Base-by-base conservation (phyloP, 306 rosid species). In the Vigna nakashimae region DNA sequence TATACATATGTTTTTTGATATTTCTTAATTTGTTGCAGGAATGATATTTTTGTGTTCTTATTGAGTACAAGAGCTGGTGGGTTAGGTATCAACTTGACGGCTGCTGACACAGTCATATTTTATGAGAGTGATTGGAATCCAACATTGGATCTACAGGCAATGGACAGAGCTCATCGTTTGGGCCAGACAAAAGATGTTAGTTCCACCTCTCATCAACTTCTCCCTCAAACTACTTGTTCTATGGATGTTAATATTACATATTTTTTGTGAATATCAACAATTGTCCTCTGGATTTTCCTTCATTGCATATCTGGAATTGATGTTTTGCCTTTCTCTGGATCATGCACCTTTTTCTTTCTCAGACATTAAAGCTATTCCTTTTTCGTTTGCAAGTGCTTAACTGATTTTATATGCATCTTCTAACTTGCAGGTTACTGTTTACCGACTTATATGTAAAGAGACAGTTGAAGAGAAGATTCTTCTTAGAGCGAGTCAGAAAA, bases 51-150 rank as follows among this genome's bases (percentile, higher is more conserved):
- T 75, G 99, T 95, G 77, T 95, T 95, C 86, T 88, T 95, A 82
- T 83, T 95, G 77, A 95, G 99, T 84, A 95, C 99, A 78, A 91
- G 99, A 88, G 99, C 99, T 64, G 99, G 99, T 88, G 99, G 99
- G 71, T 88, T 95, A 84, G 99, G 99, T 73, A 95, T 95, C 74
- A 95, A 95, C 88, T 92, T 95, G 90, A 95, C 99, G 80, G 99
- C 99, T 45, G 99, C 99, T 51, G 99, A 95, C 75, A 95, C 99
- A 6, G 99, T 95, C 86, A 92, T 95, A 83, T 95, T 95, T 82
- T 95, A 95, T 70, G 99, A 95, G 88, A 95, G 96, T 89, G 99
- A 95, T 87, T 95, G 99, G 99, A 95, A 95, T 87, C 99, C 99
- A 38, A 95, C 99, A 36, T 74, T 92, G 90, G 99, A 95, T 87